Conservation (phyloP, 371 early-diverging fungal species). For the Mortierella sp. region DNA sequence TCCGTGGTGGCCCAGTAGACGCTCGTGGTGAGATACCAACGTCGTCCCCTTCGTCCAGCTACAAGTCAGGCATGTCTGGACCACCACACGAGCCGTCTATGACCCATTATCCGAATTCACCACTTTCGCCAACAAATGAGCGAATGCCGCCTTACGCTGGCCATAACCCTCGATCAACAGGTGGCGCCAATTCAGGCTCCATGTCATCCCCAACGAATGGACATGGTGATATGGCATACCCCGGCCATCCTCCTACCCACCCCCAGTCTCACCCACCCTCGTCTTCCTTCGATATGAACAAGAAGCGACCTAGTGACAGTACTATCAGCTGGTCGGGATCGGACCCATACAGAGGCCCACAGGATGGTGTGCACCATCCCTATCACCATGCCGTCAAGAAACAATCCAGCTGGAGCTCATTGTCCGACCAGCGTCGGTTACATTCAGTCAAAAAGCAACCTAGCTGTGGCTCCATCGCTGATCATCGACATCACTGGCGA, state of each 20-base stretch:
- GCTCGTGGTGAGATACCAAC: constrained; percentile 18
- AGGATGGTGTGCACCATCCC: constrained; percentile 16
- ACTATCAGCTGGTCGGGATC: constrained; percentile 26
- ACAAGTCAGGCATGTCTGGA: constrained; percentile 21
- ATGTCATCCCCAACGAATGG: constrained; percentile 12
- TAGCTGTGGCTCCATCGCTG: constrained; percentile 33
- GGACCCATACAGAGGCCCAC: constrained; percentile 22
- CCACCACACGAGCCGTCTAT: constrained; percentile 15
- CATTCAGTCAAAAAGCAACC: constrained; percentile 40
- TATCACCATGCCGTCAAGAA: constrained; percentile 28
- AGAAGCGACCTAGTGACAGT: constrained; percentile 43
- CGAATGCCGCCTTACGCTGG: constrained; percentile 24
- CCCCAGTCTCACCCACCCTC: no score
- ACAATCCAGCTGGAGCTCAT: constrained; percentile 37
- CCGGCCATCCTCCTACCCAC: neutral
- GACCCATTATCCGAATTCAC: constrained; percentile 28
- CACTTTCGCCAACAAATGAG: constrained; percentile 38
- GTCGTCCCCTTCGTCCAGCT: constrained; percentile 18
- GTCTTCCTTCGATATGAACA: constrained; percentile 14
- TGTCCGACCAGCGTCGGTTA: constrained; percentile 33
- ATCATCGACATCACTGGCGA: constrained; percentile 25
- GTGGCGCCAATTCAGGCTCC: constrained; percentile 9
- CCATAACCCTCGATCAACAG: constrained; percentile 10
- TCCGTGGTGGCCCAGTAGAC: constrained; percentile 17
- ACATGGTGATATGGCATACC: neutral